Evolutionary conservation across 805 yeast genomes (phyloP).

Genomic region (Tetrapisispora iriomotensis): DNA sequence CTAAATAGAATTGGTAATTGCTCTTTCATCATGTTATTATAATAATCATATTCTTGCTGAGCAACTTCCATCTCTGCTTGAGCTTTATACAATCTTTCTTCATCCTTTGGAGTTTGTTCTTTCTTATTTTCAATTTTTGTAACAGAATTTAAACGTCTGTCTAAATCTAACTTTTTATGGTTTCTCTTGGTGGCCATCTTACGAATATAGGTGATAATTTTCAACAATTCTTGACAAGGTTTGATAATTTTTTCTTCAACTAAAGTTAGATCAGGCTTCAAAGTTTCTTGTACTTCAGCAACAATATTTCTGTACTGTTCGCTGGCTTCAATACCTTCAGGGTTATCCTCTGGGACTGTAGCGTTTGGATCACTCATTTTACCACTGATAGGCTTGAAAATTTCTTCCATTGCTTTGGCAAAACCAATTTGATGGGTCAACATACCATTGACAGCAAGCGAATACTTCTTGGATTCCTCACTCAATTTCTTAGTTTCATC

Average conservation of each 20-base stretch:
- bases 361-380: conserved; percentile 83
- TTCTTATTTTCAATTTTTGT: conserved; percentile 72
- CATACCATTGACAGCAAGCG: conserved; percentile 88
- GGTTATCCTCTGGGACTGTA: conserved; percentile 82
- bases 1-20: conserved; percentile 84
- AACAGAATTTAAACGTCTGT: conserved; percentile 63
- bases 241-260: conserved; percentile 81
- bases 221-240: conserved; percentile 86
- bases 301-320: conserved; percentile 87
- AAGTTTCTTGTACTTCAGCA: conserved; percentile 68
- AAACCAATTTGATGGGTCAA: conserved; percentile 87
- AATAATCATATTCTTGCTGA: conserved; percentile 91
- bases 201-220: conserved; percentile 70
- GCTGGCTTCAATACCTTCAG: conserved; percentile 91
- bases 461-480: conserved; percentile 84
- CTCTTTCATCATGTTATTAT: conserved; percentile 84
- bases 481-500: conserved; percentile 79
- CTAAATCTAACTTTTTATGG: conserved; percentile 90
- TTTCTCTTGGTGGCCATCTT: conserved; percentile 94
- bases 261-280: conserved; percentile 87
- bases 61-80: conserved; percentile 87
- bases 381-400: conserved; percentile 93
- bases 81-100: conserved; percentile 77
- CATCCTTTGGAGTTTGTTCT: conserved; percentile 80
- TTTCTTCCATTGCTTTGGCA: conserved; percentile 90